A percentile compares a stretch with the other conserved stretches of the same genome.
These are phyloP conservation scores for Santalum album DNA, from an alignment of 164 flowering plant genomes.

Conservation along the genomic window DNA sequence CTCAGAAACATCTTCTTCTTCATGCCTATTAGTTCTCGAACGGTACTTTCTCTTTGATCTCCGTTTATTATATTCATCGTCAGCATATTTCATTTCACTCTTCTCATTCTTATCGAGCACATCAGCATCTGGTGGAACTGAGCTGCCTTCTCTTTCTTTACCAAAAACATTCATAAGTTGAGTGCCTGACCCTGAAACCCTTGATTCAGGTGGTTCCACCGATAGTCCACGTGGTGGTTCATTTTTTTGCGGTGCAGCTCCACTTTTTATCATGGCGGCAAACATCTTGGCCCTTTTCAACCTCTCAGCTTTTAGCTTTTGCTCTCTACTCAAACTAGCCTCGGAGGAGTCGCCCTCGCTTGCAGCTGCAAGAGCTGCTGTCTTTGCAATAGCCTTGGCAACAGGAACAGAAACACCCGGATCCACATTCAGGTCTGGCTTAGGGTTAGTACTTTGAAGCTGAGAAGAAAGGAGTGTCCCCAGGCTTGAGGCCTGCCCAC, in stretches of 20 bases:
- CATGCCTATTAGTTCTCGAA: conserved; percentile 33
- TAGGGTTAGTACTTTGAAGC: conserved; percentile 16
- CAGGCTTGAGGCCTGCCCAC: conserved; percentile 21
- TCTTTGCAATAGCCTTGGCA: conserved; percentile 47
- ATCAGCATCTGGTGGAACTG: conserved; percentile 32
- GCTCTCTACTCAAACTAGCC: conserved; percentile 58
- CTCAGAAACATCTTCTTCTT: conserved; percentile 14
- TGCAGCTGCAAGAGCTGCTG: conserved; percentile 53
- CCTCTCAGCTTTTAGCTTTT: conserved; percentile 84
- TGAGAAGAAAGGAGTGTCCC: conserved; percentile 20
- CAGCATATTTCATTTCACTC: conserved; percentile 22
- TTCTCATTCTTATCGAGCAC: conserved; percentile 18
- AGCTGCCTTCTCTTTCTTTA: conserved; percentile 59
- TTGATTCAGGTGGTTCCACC: conserved; percentile 39
- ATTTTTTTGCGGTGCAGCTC: conserved; percentile 27
- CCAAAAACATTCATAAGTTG: conserved; percentile 17
- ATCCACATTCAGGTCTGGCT: conserved; percentile 19
- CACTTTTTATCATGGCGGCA: conserved; percentile 64
- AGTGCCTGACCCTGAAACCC: conserved; percentile 28
- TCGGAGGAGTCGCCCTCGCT: conserved; percentile 70
- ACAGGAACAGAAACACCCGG: conserved; percentile 24
- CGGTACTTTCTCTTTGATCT: conserved; percentile 45
- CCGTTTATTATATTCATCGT: conserved; percentile 25
- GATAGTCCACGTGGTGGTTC: conserved; percentile 36
- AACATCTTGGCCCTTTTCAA: conserved; percentile 92